Evolutionary conservation across 192 early-diverging fungal genomes (phyloP).

Genomic region (Endogone sp.): DNA sequence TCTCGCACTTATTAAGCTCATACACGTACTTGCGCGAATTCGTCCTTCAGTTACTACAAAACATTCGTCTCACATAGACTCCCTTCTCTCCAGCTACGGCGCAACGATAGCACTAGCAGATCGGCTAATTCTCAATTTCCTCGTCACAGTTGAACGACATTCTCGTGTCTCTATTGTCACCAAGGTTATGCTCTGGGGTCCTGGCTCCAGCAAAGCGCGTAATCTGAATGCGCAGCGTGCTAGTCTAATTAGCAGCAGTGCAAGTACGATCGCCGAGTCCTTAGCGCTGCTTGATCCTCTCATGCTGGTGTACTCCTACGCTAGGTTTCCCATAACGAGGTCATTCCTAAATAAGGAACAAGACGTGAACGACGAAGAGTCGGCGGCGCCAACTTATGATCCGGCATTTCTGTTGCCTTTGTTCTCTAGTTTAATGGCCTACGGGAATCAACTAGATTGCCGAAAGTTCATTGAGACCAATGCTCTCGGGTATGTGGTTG

Average conservation of each 20-base stretch:
- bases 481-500: constrained; percentile 63
- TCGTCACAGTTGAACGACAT: constrained; percentile 51
- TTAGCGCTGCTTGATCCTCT: constrained; percentile 57
- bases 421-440: constrained; percentile 48
- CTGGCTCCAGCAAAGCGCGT: constrained; percentile 37
- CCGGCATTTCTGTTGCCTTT: constrained; percentile 69
- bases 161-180: constrained; percentile 55
- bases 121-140: constrained; percentile 50
- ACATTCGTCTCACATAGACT: constrained; percentile 37
- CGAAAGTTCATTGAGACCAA: constrained; percentile 65
- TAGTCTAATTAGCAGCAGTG: constrained; percentile 24
- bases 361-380: not conserved
- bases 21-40: constrained; percentile 45
- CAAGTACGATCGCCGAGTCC: constrained; percentile 45
- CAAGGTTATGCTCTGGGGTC: constrained; percentile 56
- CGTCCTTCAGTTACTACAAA: constrained; percentile 46
- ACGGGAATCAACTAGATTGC: constrained; percentile 49
- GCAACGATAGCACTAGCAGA: constrained; percentile 53
- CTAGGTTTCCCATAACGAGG: constrained; percentile 45
- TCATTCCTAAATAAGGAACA: constrained; percentile 18
- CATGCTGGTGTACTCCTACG: constrained; percentile 58
- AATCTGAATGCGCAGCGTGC: constrained; percentile 27
- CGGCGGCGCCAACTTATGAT: constrained; percentile 52
- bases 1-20: constrained; percentile 41
- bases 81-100: constrained; percentile 48